Conservation (phyloP, 2,329 filamentous ascomycete species). For the Neurospora sp. region DNA sequence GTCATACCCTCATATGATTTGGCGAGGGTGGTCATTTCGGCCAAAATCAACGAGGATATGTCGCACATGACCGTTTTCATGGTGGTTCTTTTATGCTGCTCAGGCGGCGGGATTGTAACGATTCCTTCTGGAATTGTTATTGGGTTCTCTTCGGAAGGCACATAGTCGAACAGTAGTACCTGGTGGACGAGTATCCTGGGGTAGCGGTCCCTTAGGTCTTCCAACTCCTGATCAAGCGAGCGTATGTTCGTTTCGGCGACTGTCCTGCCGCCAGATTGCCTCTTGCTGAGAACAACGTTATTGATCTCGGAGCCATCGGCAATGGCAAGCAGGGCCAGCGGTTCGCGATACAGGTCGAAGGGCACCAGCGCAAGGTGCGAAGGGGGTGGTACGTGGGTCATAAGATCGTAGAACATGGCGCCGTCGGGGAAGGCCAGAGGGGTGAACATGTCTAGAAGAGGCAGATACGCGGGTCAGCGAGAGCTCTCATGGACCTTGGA, state of each 20-base stretch:
- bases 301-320: slow-evolving; percentile 69
- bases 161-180: slow-evolving; percentile 70
- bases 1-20: slow-evolving; percentile 64
- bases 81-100: slow-evolving; percentile 64
- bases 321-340: slow-evolving; percentile 72
- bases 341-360: slow-evolving; percentile 84
- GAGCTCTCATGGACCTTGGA: slow-evolving; percentile 1
- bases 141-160: slow-evolving; percentile 34
- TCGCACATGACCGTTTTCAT: slow-evolving; percentile 75
- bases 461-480: slow-evolving; percentile 10
- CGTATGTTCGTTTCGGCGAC: slow-evolving; percentile 48
- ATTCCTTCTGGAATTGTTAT: slow-evolving; percentile 58
- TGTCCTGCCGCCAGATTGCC: slow-evolving; percentile 41
- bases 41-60: slow-evolving; percentile 62
- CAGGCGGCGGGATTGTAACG: slow-evolving; percentile 57
- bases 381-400: slow-evolving; percentile 67
- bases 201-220: slow-evolving; percentile 61
- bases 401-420: slow-evolving; percentile 79
- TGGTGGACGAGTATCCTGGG: slow-evolving; percentile 70
- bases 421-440: slow-evolving; percentile 80
- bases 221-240: slow-evolving; percentile 56
- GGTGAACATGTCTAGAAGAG: slow-evolving; percentile 73
- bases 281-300: slow-evolving; percentile 42
- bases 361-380: slow-evolving; percentile 74
- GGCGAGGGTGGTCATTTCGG: slow-evolving; percentile 65